A percentile compares a stretch with the other conserved stretches of the same genome.
Evolutionary conservation across 2,329 filamentous ascomycete genomes (phyloP).

Genomic region (Daldinia sp.): DNA sequence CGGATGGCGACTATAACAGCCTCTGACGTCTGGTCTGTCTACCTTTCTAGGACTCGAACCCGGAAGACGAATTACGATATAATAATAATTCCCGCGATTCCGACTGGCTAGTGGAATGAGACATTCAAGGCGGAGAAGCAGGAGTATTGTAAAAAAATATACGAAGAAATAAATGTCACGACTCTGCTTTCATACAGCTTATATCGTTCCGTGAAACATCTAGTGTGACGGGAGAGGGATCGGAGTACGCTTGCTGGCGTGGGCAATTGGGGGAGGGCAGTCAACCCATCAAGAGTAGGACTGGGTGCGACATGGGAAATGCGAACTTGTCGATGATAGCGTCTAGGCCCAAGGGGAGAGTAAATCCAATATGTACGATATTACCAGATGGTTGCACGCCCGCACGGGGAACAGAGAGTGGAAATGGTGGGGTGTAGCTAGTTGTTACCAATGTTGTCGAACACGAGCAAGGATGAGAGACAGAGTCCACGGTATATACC

Average conservation of each 20-base stretch:
- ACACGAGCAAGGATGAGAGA: constrained; percentile 20
- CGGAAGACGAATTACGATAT: constrained; percentile 26
- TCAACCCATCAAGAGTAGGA: constrained; percentile 29
- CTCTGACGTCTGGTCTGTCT: constrained; percentile 10
- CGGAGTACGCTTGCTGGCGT: constrained; percentile 27
- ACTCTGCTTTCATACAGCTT: constrained; percentile 37
- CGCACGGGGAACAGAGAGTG: constrained; percentile 21
- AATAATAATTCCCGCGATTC: constrained; percentile 23
- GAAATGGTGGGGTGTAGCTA: constrained; percentile 33
- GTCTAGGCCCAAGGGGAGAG: constrained; percentile 20
- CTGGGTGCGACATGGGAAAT: constrained; percentile 31
- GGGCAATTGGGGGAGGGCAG: constrained; percentile 30
- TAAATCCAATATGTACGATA: constrained; percentile 26
- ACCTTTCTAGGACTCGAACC: constrained; percentile 10
- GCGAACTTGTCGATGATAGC: constrained; percentile 29
- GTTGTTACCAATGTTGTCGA: constrained; percentile 23
- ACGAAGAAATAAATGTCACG: constrained; percentile 31
- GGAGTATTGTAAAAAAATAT: constrained; percentile 15
- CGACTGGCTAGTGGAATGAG: constrained; percentile 23
- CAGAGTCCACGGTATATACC: background rate
- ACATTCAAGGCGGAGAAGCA: constrained; percentile 17
- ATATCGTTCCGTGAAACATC: constrained; percentile 39
- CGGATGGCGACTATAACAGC: constrained; percentile 12
- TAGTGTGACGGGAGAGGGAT: constrained; percentile 29
- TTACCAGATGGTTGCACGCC: constrained; percentile 24